Percentiles rank a stretch among this genome's conserved stretches.
Conservation (phyloP, 1,284 basidiomycete species). For the Leccinum solheimii region DNA sequence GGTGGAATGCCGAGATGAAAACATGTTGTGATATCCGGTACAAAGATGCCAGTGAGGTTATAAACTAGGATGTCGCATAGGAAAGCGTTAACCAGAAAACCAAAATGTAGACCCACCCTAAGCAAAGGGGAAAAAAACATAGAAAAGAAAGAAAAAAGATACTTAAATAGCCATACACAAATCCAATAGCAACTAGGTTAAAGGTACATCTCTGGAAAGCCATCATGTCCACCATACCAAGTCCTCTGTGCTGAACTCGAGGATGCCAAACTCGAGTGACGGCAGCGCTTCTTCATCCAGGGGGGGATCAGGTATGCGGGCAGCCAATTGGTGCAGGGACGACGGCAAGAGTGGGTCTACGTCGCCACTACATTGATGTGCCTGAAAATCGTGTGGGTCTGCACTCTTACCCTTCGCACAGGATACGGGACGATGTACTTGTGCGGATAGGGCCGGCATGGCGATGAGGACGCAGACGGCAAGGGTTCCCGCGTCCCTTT, state of each 20-base stretch:
- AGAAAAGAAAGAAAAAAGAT: not conserved
- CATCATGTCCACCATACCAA: constrained; percentile 2
- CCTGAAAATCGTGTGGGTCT: constrained; percentile 13
- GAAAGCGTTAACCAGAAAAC: not conserved
- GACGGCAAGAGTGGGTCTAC: constrained; percentile 4
- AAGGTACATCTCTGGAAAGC: not conserved
- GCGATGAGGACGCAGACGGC: constrained; percentile 59
- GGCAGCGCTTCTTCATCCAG: constrained; percentile 9
- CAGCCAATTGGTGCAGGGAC: not conserved
- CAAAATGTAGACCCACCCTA: not conserved
- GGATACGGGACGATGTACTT: not conserved
- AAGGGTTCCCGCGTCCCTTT: constrained; percentile 9
- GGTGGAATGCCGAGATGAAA: not conserved
- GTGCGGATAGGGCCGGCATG: constrained; percentile 49
- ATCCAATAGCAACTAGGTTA: constrained; percentile 1
- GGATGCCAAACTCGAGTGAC: constrained; percentile 25
- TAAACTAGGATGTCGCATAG: not conserved
- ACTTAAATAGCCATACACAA: not conserved
- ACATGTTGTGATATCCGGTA: not conserved
- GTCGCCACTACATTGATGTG: constrained; percentile 1
- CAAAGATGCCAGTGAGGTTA: not conserved
- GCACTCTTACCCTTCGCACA: constrained; percentile 24
- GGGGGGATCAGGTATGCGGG: not conserved
- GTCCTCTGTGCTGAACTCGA: constrained; percentile 12
- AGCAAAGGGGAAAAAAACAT: not conserved